Evolutionary conservation across 148 eudicot genomes (phyloP), one percentile per base, ranked within the genome.

Genomic region (Simmondsia chinensis): DNA sequence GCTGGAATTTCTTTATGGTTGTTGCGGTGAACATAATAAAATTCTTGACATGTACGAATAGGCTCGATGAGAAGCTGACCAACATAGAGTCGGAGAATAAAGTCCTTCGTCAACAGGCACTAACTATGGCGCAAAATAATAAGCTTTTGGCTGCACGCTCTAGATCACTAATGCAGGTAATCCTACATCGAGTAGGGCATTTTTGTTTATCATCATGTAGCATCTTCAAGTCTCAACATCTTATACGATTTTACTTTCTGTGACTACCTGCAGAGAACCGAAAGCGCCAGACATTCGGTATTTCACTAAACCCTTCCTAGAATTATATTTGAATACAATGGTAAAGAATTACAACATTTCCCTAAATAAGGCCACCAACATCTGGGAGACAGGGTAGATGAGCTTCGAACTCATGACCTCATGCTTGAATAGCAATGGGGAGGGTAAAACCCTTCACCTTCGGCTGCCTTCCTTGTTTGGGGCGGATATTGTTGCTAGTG

Each of bases 101-200:
- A 63, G 75, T 76, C 64, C 82, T 82, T 64, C 94, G 88, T 44
- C 94, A 82, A 63, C 87, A 82, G 64, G 85, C 87, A 56, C 72
- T 87, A 20, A 52, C 84, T 21, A 71, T 76, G 81, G 80, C 87
- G 12, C 94, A 87, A 62, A 82, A 68, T 44, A 79, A 71, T 63
- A 87, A 87, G 63, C 44, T 73, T 46, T 66, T 68, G 39, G 67
- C 82, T 5, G 71, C 68, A 30, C 74, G 80, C 32, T 79, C 96
- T 42, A 87, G 77, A 51, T 79, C 93, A 50, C 40, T 66, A 47
- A 59, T 78, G 73, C 83, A 74, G 96, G 94, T 82, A 74, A 44
- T 29, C 7, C 38, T 15, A 43, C 15, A 21, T 30, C 37, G 9
- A 43, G 43, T 52, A 14, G 4, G n/a, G 23, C 8, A 2, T 18